A percentile compares a stretch with the other conserved stretches of the same genome.
These are phyloP conservation scores for Peniophora sp. DNA, from an alignment of 1,284 basidiomycete genomes.

Conservation along the genomic window DNA sequence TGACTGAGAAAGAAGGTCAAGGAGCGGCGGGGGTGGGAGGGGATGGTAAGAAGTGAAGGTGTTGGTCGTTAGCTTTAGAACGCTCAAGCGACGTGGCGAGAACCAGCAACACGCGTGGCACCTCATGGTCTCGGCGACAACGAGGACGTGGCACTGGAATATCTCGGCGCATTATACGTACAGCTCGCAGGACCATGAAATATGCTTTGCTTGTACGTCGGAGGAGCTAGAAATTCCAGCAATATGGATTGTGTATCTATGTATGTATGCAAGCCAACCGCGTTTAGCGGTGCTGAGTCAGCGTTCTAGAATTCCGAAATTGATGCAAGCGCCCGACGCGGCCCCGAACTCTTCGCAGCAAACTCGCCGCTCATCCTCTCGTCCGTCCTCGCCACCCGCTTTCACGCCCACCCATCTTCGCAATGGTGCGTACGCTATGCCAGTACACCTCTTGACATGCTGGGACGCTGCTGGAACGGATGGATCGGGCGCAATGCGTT, in stretches of 20 bases:
- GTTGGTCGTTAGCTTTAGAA: background rate
- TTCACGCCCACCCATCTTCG: background rate
- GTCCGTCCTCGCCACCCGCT: background rate
- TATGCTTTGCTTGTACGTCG: no score
- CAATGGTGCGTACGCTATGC: background rate
- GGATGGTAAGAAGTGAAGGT: background rate
- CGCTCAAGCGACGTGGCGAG: background rate
- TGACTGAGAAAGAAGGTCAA: constrained; percentile 20
- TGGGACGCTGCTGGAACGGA: background rate
- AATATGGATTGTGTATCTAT: no score
- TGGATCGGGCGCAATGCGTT: background rate
- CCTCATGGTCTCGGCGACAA: no score
- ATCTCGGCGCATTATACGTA: no score
- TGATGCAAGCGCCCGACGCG: background rate
- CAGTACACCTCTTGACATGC: background rate
- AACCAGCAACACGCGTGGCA: no score
- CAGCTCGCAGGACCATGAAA: no score
- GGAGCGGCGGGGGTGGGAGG: constrained; percentile 17
- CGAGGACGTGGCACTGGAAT: no score
- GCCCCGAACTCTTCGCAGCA: background rate
- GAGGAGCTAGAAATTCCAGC: no score
- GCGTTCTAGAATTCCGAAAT: no score
- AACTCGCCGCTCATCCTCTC: background rate
- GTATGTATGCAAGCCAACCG: no score
- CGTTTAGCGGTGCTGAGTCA: no score